A percentile compares a stretch with the other conserved stretches of the same genome.
phyloP scores from a whole-genome alignment of 2,329 filamentous ascomycete genomes.

The Sclerotinia subarctica region DNA sequence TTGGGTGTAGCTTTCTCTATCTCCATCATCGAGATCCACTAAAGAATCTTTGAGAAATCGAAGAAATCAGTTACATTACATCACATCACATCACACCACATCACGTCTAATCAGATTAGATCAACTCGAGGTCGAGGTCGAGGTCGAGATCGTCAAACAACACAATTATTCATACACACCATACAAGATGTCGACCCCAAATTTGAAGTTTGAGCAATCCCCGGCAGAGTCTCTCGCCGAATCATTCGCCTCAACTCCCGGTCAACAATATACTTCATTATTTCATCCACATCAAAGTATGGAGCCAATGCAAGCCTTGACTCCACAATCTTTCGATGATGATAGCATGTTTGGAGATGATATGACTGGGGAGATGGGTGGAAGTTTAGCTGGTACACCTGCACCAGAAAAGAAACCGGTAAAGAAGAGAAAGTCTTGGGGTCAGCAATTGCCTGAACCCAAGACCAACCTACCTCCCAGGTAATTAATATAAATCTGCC shows the following conservation, averaged over 20 bases:
- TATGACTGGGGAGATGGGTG: conserved; percentile 4
- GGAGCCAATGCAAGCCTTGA: conserved; percentile 35
- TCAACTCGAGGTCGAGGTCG: neutral
- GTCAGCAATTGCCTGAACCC: conserved; percentile 90
- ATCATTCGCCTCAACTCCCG: conserved; percentile 39
- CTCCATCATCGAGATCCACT: conserved; percentile 2
- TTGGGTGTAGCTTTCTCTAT: neutral
- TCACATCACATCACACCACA: no score
- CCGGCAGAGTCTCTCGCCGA: conserved; percentile 37
- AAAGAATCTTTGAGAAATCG: neutral
- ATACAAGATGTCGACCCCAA: conserved; percentile 29
- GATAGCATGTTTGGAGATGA: conserved; percentile 37
- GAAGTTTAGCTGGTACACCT: conserved; percentile 33
- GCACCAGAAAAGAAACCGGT: conserved; percentile 63
- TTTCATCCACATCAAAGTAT: conserved; percentile 33
- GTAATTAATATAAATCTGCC: conserved; percentile 45
- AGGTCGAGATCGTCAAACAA: neutral
- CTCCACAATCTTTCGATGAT: conserved; percentile 38
- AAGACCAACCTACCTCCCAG: conserved; percentile 94
- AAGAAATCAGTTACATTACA: neutral
- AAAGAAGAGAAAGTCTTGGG: conserved; percentile 99
- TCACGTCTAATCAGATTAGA: neutral
- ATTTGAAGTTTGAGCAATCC: conserved; percentile 39
- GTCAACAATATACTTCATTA: conserved; percentile 36
- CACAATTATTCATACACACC: no score